phyloP scores from a whole-genome alignment of 1,139 yeast genomes.

The Saccharomycopsis phalli region DNA sequence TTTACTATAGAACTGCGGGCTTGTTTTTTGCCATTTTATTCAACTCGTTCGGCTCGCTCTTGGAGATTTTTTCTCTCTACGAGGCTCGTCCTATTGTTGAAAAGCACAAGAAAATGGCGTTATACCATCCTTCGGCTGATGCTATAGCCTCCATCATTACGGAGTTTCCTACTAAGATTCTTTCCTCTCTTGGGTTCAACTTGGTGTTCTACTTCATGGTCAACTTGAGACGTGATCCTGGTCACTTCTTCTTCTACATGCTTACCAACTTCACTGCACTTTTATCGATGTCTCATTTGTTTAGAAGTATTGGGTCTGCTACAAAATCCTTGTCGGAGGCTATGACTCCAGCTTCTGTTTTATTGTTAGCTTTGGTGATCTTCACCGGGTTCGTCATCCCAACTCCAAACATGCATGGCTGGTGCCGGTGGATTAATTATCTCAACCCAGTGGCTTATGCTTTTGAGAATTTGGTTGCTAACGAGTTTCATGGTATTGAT shows the following conservation, averaged over 20 bases:
- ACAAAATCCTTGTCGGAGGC: conserved; percentile 56
- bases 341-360: conserved; percentile 61
- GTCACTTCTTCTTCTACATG: conserved; percentile 60
- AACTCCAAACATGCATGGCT: conserved; percentile 55
- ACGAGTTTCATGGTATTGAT: conserved; percentile 40
- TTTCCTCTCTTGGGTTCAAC: conserved; percentile 50
- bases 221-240: conserved; percentile 55
- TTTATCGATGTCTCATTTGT: conserved; percentile 60
- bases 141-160: conserved; percentile 62
- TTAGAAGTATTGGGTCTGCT: conserved; percentile 62
- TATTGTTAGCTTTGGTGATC: conserved; percentile 53
- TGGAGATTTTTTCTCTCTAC: conserved; percentile 61
- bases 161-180: conserved; percentile 55
- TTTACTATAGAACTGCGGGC: conserved; percentile 61
- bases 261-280: conserved; percentile 47
- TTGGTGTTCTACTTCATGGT: conserved; percentile 58
- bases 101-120: conserved; percentile 67
- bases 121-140: conserved; percentile 73
- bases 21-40: conserved; percentile 71
- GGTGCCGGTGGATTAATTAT: conserved; percentile 77
- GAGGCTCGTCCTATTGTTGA: conserved; percentile 76
- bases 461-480: conserved; percentile 60
- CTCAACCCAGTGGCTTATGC: conserved; percentile 62
- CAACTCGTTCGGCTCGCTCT: conserved; percentile 65
- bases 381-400: conserved; percentile 76